These are phyloP conservation scores for Paramarasmius palmivorus DNA, from an alignment of 1,284 basidiomycete species.

Conservation along the genomic window DNA sequence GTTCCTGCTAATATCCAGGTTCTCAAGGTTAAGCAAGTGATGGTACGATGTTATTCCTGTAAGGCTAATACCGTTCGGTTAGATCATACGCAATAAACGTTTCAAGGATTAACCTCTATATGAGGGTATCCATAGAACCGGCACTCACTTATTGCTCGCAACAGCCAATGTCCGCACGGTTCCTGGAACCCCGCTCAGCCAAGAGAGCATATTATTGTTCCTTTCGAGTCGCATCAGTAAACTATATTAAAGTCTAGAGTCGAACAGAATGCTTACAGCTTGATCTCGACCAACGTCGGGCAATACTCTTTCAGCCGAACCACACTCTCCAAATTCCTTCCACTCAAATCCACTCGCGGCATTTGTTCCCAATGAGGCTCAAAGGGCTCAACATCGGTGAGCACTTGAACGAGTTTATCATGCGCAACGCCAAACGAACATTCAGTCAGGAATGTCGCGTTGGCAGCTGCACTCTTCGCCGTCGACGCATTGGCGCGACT, in stretches of 20 bases:
- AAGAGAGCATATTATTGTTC: slow-evolving; percentile 80
- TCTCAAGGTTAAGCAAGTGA: slow-evolving; percentile 85
- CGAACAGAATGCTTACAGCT: slow-evolving; percentile 58
- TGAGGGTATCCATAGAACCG: background rate
- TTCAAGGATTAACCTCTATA: slow-evolving; percentile 1
- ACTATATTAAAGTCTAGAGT: background rate
- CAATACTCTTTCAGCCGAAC: slow-evolving; percentile 93
- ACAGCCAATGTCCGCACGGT: slow-evolving; percentile 81
- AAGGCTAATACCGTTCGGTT: slow-evolving; percentile 46
- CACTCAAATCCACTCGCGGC: slow-evolving; percentile 74
- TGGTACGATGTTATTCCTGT: slow-evolving; percentile 87
- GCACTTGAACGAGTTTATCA: slow-evolving; percentile 87
- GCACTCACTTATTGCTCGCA: slow-evolving; percentile 69
- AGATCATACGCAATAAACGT: slow-evolving; percentile 10
- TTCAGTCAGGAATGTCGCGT: slow-evolving; percentile 88
- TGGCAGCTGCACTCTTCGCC: slow-evolving; percentile 30
- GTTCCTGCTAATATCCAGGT: slow-evolving; percentile 90
- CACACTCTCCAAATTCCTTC: slow-evolving; percentile 84
- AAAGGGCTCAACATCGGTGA: slow-evolving; percentile 95
- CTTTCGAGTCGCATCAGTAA: slow-evolving; percentile 38
- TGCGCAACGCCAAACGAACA: slow-evolving; percentile 94
- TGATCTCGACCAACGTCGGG: slow-evolving; percentile 80
- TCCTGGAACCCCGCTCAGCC: slow-evolving; percentile 84
- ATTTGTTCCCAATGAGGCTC: slow-evolving; percentile 94
- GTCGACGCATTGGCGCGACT: slow-evolving; percentile 25